Percentiles rank a stretch among this genome's conserved stretches.
phyloP scores from a whole-genome alignment of 2,329 filamentous ascomycete species.

The Cyphellophora europaea region DNA sequence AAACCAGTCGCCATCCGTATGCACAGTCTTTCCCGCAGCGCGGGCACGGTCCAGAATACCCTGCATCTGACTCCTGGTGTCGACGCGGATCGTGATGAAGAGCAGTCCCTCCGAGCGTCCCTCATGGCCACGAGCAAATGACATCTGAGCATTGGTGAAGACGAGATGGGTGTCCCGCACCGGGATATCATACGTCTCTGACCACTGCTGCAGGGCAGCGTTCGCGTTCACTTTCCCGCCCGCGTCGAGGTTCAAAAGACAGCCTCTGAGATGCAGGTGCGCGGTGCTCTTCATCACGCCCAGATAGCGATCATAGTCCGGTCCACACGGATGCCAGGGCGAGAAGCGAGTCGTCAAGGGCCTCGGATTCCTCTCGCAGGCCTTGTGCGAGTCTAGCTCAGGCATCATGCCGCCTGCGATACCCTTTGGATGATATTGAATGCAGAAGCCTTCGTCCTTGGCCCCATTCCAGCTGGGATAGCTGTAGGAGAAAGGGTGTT shows the following conservation, averaged over 20 bases:
- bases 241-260: constrained; percentile 25
- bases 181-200: constrained; percentile 27
- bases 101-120: constrained; percentile 27
- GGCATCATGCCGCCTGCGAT: constrained; percentile 34
- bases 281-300: constrained; percentile 26
- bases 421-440: constrained; percentile 37
- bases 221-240: constrained; percentile 27
- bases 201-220: constrained; percentile 30
- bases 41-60: constrained; percentile 24
- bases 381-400: constrained; percentile 31
- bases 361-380: constrained; percentile 25
- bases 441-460: constrained; percentile 24
- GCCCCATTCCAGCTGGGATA: constrained; percentile 9
- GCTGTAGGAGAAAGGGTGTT: constrained; percentile 14
- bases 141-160: constrained; percentile 26
- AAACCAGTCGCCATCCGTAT: constrained; percentile 21
- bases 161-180: constrained; percentile 14
- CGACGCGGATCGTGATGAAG: constrained; percentile 30
- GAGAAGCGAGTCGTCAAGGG: constrained; percentile 30
- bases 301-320: constrained; percentile 25
- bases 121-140: constrained; percentile 26
- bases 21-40: constrained; percentile 21
- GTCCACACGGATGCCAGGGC: constrained; percentile 36
- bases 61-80: constrained; percentile 22
- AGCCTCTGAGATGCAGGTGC: constrained; percentile 27